A percentile compares a stretch with the other conserved stretches of the same genome.
Conservation (phyloP, 176 grass and related monocot genomes). For the Carex scoparia region DNA sequence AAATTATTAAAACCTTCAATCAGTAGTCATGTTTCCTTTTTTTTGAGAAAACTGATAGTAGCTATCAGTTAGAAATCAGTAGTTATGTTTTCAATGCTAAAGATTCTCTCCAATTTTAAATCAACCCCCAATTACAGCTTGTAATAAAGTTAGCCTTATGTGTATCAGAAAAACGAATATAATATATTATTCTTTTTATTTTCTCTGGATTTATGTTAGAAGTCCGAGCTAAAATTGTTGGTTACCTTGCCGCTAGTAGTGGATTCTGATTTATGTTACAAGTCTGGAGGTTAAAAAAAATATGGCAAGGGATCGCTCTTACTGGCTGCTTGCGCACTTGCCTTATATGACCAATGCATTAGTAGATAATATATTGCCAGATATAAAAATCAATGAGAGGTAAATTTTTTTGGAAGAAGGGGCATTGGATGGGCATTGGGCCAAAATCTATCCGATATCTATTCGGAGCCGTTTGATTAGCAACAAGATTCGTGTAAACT, state of each 20-base stretch:
- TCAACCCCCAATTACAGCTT: not conserved
- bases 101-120: not conserved
- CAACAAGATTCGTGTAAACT: too few species aligned
- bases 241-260: not conserved
- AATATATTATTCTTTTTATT: not conserved
- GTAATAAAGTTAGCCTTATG: not conserved
- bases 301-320: not conserved
- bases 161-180: not conserved
- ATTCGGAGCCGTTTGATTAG: too few species aligned
- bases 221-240: not conserved
- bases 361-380: not conserved
- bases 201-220: not conserved
- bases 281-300: too few species aligned
- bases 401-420: too few species aligned
- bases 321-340: not conserved
- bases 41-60: too few species aligned
- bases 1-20: not conserved
- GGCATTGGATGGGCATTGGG: too few species aligned
- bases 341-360: not conserved
- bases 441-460: too few species aligned
- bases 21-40: not conserved
- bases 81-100: not conserved
- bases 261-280: too few species aligned
- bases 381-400: not conserved
- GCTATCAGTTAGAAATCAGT: too few species aligned